Base-by-base conservation (phyloP, 805 yeast species). In the Pichia cephalocereana region DNA sequence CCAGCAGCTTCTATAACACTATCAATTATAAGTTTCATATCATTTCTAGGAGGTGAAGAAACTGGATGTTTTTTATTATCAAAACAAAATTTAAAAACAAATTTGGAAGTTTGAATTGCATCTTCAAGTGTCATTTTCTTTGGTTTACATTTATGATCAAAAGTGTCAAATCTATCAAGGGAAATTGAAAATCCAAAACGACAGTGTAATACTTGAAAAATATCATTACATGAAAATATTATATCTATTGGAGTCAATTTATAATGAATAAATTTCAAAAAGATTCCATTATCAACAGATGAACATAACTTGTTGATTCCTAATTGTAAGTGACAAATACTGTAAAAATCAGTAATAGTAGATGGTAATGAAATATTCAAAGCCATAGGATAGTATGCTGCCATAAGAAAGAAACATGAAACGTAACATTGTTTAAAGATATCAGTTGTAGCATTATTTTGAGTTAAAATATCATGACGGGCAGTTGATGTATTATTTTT, bases 141-240 rank as follows among this genome's bases (percentile, higher is more conserved):
- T 0, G 75, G 65, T 6, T 62, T 62, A 0, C 83, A 70, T 4
- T 67, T 71, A 58, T 91, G 98, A 52, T 87, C 84, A 39, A 70
- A 74, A 0, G 93, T 87, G 2, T 70, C 70, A 52, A 79, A 80
- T 17, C 71, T 70, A 14, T 82, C 87, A 11, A 78, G 70, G 1
- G 81, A 68, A 4, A 89, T 68, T 2, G 70, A 65, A 45, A 86
- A 72, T 41, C 88, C 95, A 57, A 83, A 88, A 10, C 85, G 74
- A 61, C 99, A 93, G 52, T 80, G 72, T 23, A 93, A 65, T 34
- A 87, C 72, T 58, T 91, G 98, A 9, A 87, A 73, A 43, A 91
- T 62, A 41, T 88, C 93, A 9, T 71, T 70, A 42, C 84, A 90
- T 2, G 84, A 72, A 6, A 72, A 72, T 19, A 51, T 45, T 61